Base-by-base conservation (phyloP, 805 yeast species). In the Nakazawaea sp. region DNA sequence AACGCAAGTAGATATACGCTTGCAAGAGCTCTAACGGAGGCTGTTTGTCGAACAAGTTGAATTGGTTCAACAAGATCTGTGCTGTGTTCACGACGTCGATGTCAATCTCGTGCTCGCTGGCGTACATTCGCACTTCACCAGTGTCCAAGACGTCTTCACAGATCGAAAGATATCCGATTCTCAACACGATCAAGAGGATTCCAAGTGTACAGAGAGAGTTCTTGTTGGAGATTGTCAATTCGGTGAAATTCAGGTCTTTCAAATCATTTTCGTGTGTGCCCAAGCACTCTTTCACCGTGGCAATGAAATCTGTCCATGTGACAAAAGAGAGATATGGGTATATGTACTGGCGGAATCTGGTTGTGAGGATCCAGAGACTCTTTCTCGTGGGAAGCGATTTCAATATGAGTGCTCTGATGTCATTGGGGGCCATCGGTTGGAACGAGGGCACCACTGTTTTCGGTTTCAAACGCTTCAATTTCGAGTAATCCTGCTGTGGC, bases 11-110 rank as follows among this genome's bases (percentile, higher is more conserved):
- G 35, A 75, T 40, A 7, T 77, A 69, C 41, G 76, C 71, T 49
- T 77, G 81, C 38, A 78, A 55, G 12, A 77, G 61, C 0, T 71
- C 64, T 20, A 78, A 47, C 16, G 75, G 70, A 27, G 72, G 65
- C n/a, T n/a, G n/a, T 40, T 68, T 57, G 41, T 74, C 55, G 28
- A 72, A 48, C 21, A 76, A 39, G 33, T 68, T 69, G 51, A 78
- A 77, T 44, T 73, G 78, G 41, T 70, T 68, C 31, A 78, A 50
- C 45, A 82, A 75, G 43, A 65, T 53, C 42, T 72, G 72, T 0
- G 82, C 79, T 18, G 68, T 68, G 39, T 59, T 66, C 23, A 72
- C 61, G 11, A 57, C 59, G 13, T 66, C 67, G 30, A 63, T 55
- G 13, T 66, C 64, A 18, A 76, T 62, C 4, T 79, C 78, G 39